These are phyloP conservation scores for Amaranthus palmeri DNA, from an alignment of 148 eudicot genomes.

Conservation along the genomic window DNA sequence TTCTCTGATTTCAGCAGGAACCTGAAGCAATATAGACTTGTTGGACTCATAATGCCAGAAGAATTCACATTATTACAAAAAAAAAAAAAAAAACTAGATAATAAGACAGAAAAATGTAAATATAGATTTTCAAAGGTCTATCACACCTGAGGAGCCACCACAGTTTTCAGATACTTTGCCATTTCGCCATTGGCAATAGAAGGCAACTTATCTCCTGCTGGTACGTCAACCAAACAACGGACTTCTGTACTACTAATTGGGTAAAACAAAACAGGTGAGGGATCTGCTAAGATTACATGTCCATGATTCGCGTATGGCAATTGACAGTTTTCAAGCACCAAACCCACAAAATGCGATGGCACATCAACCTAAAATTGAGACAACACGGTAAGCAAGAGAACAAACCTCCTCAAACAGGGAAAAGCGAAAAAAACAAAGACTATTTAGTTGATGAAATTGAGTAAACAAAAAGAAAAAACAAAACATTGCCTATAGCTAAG, in stretches of 20 bases:
- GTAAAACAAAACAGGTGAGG: constrained; percentile 70
- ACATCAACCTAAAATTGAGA: constrained; percentile 52
- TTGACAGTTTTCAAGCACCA: constrained; percentile 58
- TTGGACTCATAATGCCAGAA: neutral
- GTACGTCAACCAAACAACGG: constrained; percentile 75
- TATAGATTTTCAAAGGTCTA: neutral
- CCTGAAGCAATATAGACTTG: constrained; percentile 26
- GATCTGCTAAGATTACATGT: constrained; percentile 70
- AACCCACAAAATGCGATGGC: constrained; percentile 71
- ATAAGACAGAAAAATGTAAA: neutral
- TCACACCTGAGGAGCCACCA: constrained; percentile 70
- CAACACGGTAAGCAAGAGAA: neutral
- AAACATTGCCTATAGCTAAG: neutral
- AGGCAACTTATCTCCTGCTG: constrained; percentile 68
- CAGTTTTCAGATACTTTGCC: constrained; percentile 57
- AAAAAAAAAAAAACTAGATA: neutral
- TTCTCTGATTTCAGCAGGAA: constrained; percentile 55
- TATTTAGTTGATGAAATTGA: neutral
- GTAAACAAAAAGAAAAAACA: neutral
- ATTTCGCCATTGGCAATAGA: constrained; percentile 71
- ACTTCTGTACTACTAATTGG: constrained; percentile 63
- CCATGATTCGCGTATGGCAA: constrained; percentile 62
- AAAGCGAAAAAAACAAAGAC: neutral
- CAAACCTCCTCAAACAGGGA: neutral
- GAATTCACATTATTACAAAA: neutral